These are phyloP conservation scores for Dioszegia crocea DNA, from an alignment of 768 basidiomycete genomes.

Conservation along the genomic window DNA sequence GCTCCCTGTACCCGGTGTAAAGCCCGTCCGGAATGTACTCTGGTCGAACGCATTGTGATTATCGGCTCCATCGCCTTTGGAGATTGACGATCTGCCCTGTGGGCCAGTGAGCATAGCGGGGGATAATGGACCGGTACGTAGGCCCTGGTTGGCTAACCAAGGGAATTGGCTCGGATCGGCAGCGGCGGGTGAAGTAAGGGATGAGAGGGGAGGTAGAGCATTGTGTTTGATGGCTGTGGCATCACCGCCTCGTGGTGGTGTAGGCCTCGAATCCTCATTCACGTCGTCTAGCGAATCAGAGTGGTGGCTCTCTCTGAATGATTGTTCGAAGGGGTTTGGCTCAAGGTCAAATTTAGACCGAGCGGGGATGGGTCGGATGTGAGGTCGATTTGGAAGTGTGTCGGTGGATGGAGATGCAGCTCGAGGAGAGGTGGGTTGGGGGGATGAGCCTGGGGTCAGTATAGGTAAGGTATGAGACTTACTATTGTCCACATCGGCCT, in stretches of 20 bases:
- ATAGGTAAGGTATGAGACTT: background rate
- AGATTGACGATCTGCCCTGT: conserved; percentile 17
- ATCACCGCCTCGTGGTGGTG: conserved; percentile 54
- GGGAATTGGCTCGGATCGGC: conserved; percentile 49
- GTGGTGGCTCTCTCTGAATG: conserved; percentile 58
- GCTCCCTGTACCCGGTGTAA: conserved; percentile 64
- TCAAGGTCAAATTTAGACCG: conserved; percentile 57
- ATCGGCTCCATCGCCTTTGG: conserved; percentile 1
- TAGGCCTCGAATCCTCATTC: conserved; percentile 26
- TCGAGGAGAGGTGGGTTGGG: background rate
- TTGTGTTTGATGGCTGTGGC: conserved; percentile 38
- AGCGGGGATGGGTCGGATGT: conserved; percentile 38
- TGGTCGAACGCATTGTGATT: conserved; percentile 59
- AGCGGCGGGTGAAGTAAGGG: conserved; percentile 44
- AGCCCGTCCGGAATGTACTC: conserved; percentile 66
- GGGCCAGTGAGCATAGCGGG: conserved; percentile 95
- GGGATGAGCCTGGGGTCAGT: conserved; percentile 1
- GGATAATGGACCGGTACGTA: conserved; percentile 87
- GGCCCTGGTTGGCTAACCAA: conserved; percentile 61
- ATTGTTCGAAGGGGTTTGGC: conserved; percentile 92
- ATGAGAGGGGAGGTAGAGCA: conserved; percentile 47
- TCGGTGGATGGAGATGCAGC: background rate
- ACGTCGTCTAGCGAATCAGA: conserved; percentile 24
- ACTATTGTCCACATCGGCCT: conserved; percentile 27
- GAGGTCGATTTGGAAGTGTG: conserved; percentile 30